Conservation (phyloP, 495 filamentous ascomycete genomes). For the Diplogelasinospora grovesii region DNA sequence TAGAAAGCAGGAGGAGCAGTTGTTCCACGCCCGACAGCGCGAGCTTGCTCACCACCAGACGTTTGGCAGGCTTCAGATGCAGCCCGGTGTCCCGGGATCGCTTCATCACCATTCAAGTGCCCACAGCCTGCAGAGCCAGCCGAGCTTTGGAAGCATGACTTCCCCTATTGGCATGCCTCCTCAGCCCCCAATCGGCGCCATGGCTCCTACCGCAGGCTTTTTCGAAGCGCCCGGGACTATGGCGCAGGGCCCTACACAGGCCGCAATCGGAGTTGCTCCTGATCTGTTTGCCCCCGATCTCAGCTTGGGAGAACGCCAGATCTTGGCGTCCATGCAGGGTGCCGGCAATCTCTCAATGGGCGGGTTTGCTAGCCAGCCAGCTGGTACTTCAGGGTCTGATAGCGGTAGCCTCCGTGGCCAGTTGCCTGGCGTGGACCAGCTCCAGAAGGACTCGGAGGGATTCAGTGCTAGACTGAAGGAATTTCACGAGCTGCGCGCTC, state of each 20-base stretch:
- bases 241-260: conserved; percentile 11
- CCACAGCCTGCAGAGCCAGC: conserved; percentile 92
- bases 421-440: conserved; percentile 35
- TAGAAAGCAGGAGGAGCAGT: conserved; percentile 96
- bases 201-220: conserved; percentile 50
- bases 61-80: conserved; percentile 47
- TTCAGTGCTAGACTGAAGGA: conserved; percentile 48
- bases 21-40: conserved; percentile 88
- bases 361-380: conserved; percentile 27
- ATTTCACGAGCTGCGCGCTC: conserved; percentile 50
- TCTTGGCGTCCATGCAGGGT: conserved; percentile 32
- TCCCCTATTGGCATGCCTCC: conserved; percentile 74
- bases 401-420: conserved; percentile 26
- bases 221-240: conserved; percentile 53
- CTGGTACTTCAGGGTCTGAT: conserved; percentile 25
- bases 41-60: conserved; percentile 74
- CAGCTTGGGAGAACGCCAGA: conserved; percentile 33
- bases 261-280: conserved; percentile 15
- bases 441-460: conserved; percentile 44
- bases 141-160: conserved; percentile 85
- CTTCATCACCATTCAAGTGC: conserved; percentile 91
- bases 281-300: conserved; percentile 46
- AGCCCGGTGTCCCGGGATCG: conserved; percentile 59
- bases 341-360: conserved; percentile 28
- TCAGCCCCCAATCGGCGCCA: conserved; percentile 58